Base-by-base conservation (phyloP, 1,284 basidiomycete genomes). In the Tylopilus orsonianus region DNA sequence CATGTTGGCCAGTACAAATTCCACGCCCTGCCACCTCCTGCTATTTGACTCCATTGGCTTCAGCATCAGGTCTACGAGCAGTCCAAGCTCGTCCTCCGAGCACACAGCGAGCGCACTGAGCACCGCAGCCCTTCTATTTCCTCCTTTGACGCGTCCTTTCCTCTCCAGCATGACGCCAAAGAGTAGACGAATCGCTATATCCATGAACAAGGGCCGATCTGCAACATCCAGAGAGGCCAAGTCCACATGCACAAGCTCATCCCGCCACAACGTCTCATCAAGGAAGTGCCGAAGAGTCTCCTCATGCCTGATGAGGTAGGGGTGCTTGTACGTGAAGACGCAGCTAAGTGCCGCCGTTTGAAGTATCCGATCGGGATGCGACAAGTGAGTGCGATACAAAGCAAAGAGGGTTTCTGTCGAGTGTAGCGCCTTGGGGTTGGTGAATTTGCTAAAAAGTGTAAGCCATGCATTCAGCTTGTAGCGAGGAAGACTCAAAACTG, bases 41-140 rank as follows among this genome's bases (percentile, higher is more conserved):
- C 59, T 51, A 35, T 68, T 67, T 39, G 68, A 69, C 8, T 71
- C 73, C 55, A 97, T 79, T 0, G 93, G 87, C 44, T 79, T 78
- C n/a, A 98, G 69, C 93, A 99, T 99, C 43, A 99, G 75, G 55
- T 94, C 85, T 18, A 97, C 82, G 0, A 99, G 74, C 1, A 92
- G 73, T 1, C 73, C 71, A 7, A 98, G 77, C 64, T 98, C 96
- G 7, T 80, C 75, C 29, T 87, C 75, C 0, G 77, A 75, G 59
- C 90, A 93, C 2, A 81, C 82, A 2, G 77, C 81, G 13, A 98
- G 73, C 1, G 87, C 72, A 13, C 81, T 74, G 19, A 99, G 74
- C 10, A 98, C 83, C 2, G 93, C 91, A 23, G 82, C 73, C 67
- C 90, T 73, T 26, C 92, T 77, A 46, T 93, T 89, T 0, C 78